Base-by-base conservation (phyloP, 768 basidiomycete species). In the Auricularia sp. region DNA sequence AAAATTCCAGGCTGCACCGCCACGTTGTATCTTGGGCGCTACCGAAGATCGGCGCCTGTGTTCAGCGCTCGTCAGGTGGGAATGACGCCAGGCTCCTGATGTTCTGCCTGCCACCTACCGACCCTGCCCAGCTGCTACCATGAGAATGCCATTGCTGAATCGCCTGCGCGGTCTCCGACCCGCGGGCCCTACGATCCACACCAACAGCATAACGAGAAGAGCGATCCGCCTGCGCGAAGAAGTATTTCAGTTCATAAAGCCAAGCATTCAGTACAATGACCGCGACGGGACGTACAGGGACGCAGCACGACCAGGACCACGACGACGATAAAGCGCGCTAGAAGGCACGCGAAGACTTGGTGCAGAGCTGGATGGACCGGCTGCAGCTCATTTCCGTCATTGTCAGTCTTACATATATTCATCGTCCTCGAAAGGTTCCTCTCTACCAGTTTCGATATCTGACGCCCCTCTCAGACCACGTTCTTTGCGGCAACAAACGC, bases 351-450 rank as follows among this genome's bases (percentile, higher is more conserved):
- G 78, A 73, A 61, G 80, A 83, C 51, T 76, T 85, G 2, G 77
- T 83, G n/a, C 79, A 80, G 68, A 82, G 82, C 3, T 86, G 85
- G 85, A 81, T 83, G 77, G 85, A 86, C 65, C 76, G 84, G 51
- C 76, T 86, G 54, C 83, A 85, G 73, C 74, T 86, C 11, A 84
- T 86, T 71, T 81, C 78, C 47, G 78, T 86, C 39, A 83, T 85
- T 62, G 85, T 84, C 58, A 69, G 83, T 75, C 16, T 34, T 35
- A 29, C 29, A 29, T 29, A 29, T 29, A 29, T 29, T 29, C 29
- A 29, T 29, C 29, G 2, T 29, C 29, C 29, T 29, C 29, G 29
- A 29, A 2, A 29, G 29, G 29, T 18, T 13, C 37, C 18, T 62
- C 66, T 59, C 44, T 44, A 61, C 18, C 16, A 61, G n/a, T 7